Percentiles rank a stretch among this genome's conserved stretches.
These are phyloP conservation scores for Trichoderma koningii DNA, from an alignment of 2,329 filamentous ascomycete species.

Conservation along the genomic window DNA sequence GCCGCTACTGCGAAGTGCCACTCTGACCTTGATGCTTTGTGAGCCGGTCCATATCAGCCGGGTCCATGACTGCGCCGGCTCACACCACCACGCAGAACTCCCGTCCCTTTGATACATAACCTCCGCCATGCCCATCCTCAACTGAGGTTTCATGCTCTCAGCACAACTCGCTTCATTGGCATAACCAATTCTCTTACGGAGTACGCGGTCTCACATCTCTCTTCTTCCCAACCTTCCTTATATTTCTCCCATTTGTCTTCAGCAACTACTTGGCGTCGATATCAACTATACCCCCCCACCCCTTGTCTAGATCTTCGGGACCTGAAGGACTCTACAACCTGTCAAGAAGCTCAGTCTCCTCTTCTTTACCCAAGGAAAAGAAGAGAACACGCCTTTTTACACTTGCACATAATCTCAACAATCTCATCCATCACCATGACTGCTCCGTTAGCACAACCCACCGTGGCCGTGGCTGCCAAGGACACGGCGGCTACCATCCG, in stretches of 20 bases:
- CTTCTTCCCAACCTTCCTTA: background rate
- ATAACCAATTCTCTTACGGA: conserved; percentile 3
- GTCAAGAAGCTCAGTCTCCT: background rate
- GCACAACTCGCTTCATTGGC: conserved; percentile 24
- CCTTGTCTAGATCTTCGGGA: background rate
- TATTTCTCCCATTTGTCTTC: background rate
- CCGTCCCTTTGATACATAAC: conserved; percentile 33
- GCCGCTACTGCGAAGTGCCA: conserved; percentile 26
- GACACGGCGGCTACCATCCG: conserved; percentile 55
- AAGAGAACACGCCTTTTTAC: background rate
- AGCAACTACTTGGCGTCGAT: background rate
- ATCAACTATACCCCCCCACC: background rate
- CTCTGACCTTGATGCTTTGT: conserved; percentile 19
- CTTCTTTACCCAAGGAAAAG: background rate
- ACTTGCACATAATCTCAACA: background rate
- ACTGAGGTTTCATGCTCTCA: conserved; percentile 15
- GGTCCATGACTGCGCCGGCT: conserved; percentile 22
- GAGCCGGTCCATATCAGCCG: conserved; percentile 27
- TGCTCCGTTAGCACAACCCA: conserved; percentile 49
- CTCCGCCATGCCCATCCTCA: conserved; percentile 29
- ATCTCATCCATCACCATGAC: conserved; percentile 46
- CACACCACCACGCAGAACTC: conserved; percentile 24
- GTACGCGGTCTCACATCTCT: background rate
- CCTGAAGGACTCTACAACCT: background rate
- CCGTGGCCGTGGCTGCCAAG: conserved; percentile 47